phyloP scores from a whole-genome alignment of 352 stramenopile genomes.

The Pelagophyceae sp. region DNA sequence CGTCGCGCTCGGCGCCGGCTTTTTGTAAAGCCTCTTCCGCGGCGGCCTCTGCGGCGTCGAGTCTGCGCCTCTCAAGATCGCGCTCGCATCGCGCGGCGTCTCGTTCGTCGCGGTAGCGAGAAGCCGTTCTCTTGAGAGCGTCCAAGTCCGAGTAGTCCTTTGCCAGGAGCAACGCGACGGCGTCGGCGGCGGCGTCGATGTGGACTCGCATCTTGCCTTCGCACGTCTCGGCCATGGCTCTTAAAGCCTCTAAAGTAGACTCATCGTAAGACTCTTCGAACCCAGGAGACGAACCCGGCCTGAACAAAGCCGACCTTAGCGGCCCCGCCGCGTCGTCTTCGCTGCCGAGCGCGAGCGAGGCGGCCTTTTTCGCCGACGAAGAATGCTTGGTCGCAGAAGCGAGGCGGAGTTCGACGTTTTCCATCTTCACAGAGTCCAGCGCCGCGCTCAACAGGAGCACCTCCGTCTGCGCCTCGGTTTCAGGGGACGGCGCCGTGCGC shows the following conservation, averaged over 20 bases:
- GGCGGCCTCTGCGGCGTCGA: neutral
- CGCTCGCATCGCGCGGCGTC: neutral
- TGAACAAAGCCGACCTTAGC: no score
- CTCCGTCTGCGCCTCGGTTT: neutral
- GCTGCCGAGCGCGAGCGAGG: no score
- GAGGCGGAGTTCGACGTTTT: neutral
- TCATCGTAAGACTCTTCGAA: neutral
- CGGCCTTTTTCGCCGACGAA: neutral
- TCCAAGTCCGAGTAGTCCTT: neutral
- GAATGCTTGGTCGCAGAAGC: neutral
- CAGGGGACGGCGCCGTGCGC: neutral
- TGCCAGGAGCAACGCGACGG: neutral
- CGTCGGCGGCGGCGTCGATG: conserved; percentile 7
- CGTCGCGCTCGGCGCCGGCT: conserved; percentile 6
- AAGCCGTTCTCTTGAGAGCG: neutral
- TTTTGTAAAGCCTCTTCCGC: neutral
- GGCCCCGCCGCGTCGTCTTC: neutral
- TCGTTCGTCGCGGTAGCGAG: neutral
- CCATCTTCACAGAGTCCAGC: neutral
- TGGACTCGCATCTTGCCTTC: neutral
- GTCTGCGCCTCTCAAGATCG: neutral
- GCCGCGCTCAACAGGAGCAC: neutral
- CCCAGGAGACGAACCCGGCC: no score
- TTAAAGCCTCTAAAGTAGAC: neutral
- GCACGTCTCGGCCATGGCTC: neutral